phyloP scores from a whole-genome alignment of 225 moss, liverwort and hornwort species.

The Polytrichum formosum region DNA sequence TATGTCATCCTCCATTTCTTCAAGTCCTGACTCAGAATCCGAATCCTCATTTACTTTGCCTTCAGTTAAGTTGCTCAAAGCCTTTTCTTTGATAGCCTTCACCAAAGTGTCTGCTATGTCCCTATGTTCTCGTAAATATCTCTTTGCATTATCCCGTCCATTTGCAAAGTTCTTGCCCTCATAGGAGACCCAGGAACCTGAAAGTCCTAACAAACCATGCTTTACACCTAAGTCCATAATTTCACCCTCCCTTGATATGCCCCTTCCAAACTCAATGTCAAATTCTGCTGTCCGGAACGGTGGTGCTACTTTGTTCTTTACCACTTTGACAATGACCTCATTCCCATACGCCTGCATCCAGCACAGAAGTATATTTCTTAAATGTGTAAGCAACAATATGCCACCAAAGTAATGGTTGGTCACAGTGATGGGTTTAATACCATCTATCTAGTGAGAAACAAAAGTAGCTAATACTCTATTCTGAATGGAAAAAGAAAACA shows the following conservation, averaged over 20 bases:
- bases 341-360: slow-evolving; percentile 55
- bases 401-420: too few species aligned
- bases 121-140: slow-evolving; percentile 50
- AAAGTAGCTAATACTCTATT: too few species aligned
- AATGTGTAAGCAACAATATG: too few species aligned
- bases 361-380: background rate
- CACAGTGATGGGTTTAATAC: too few species aligned
- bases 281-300: slow-evolving; percentile 67
- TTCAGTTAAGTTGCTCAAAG: slow-evolving; percentile 10
- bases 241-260: slow-evolving; percentile 63
- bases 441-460: too few species aligned
- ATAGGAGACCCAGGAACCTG: slow-evolving; percentile 69
- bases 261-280: slow-evolving; percentile 61
- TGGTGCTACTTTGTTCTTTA: slow-evolving; percentile 82
- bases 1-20: slow-evolving; percentile 33
- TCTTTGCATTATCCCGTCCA: slow-evolving; percentile 68
- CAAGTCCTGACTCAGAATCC: slow-evolving; percentile 20
- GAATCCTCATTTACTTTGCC: slow-evolving; percentile 11
- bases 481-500: too few species aligned
- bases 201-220: slow-evolving; percentile 44
- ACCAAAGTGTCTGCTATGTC: slow-evolving; percentile 52
- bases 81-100: slow-evolving; percentile 51
- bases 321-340: slow-evolving; percentile 63
- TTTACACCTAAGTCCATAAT: slow-evolving; percentile 52
- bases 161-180: slow-evolving; percentile 64